These are phyloP conservation scores for Leccinum pachyderme DNA, from an alignment of 1,284 basidiomycete genomes.

Conservation along the genomic window DNA sequence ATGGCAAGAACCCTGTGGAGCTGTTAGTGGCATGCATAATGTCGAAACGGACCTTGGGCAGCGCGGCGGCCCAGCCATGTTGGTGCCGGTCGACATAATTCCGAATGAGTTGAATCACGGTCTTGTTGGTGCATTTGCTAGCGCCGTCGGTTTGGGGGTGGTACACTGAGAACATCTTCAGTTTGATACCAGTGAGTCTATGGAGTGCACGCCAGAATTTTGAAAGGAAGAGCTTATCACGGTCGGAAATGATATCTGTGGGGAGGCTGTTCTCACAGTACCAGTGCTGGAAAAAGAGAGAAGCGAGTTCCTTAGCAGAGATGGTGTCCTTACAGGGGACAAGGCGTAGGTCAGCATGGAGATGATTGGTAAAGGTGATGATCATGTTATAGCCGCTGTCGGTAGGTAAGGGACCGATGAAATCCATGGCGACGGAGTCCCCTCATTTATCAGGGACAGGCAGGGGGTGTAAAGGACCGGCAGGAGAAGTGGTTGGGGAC, in stretches of 20 bases:
- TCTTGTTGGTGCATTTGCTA: background rate
- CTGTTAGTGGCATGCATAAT: background rate
- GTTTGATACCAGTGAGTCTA: background rate
- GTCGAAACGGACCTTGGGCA: background rate
- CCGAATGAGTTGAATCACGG: background rate
- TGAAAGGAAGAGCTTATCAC: background rate
- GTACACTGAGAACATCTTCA: background rate
- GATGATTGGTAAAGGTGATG: background rate
- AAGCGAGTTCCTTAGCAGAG: too few species aligned
- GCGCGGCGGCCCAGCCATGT: background rate
- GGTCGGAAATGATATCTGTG: too few species aligned
- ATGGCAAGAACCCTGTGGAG: background rate
- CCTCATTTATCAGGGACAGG: background rate
- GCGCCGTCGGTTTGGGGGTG: background rate
- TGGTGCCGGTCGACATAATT: background rate
- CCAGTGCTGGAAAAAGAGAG: background rate
- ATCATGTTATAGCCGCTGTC: background rate
- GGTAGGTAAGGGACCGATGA: background rate
- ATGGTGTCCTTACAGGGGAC: too few species aligned
- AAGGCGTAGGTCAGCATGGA: background rate
- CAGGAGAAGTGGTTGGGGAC: background rate
- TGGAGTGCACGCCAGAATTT: background rate
- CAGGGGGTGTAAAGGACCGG: background rate
- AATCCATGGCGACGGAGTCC: background rate
- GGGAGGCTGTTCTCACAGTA: too few species aligned